Percentiles rank a stretch among this genome's conserved stretches.
These are phyloP conservation scores for Cylindrodendrum hubeiense DNA, from an alignment of 2,329 filamentous ascomycete species.

Conservation along the genomic window DNA sequence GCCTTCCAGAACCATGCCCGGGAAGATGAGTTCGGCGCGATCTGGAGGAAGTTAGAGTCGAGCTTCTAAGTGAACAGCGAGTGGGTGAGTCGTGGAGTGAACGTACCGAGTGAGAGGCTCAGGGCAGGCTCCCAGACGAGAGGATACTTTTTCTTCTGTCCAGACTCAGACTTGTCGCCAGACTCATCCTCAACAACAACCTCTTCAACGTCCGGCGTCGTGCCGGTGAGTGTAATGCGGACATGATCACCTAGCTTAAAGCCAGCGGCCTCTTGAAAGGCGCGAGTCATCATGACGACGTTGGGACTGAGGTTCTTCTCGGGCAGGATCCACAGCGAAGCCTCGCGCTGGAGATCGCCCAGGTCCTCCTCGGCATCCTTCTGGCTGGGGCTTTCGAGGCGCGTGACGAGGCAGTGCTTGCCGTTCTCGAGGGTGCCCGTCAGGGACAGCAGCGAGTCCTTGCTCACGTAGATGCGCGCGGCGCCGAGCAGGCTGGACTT, in stretches of 20 bases:
- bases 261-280: conserved; percentile 78
- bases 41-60: conserved; percentile 51
- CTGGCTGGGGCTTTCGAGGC: conserved; percentile 35
- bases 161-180: conserved; percentile 48
- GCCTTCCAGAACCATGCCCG: conserved; percentile 78
- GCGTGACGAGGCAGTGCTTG: conserved; percentile 57
- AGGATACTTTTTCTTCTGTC: conserved; percentile 45
- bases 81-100: conserved; percentile 17
- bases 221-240: conserved; percentile 68
- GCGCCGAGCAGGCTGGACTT: conserved; percentile 58
- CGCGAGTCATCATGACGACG: conserved; percentile 78
- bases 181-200: conserved; percentile 73
- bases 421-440: conserved; percentile 58
- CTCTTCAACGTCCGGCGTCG: conserved; percentile 66
- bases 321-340: conserved; percentile 63
- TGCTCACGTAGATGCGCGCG: conserved; percentile 62
- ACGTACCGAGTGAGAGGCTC: conserved; percentile 48
- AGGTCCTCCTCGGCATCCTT: conserved; percentile 22
- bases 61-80: neutral
- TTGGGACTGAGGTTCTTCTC: conserved; percentile 75
- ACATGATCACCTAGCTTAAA: conserved; percentile 78
- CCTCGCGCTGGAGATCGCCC: conserved; percentile 53
- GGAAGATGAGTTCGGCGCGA: conserved; percentile 75
- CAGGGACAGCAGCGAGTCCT: conserved; percentile 59
- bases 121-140: conserved; percentile 53